Conservation (phyloP, 352 stramenopile genomes). For the Elongisporangium undulatum region DNA sequence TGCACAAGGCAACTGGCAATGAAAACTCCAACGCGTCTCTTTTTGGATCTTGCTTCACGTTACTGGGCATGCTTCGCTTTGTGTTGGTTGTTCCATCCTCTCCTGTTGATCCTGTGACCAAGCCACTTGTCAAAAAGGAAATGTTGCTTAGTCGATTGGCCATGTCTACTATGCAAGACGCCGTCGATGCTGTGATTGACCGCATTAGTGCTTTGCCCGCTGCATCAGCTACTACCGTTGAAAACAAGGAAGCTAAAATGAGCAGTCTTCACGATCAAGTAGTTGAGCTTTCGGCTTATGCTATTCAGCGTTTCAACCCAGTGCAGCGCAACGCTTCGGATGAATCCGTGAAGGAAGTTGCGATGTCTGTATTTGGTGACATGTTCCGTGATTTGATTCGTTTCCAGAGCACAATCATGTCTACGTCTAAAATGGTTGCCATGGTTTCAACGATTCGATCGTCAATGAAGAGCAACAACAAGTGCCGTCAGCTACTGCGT, state of each 20-base stretch:
- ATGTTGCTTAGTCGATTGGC: conserved; percentile 87
- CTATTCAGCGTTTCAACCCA: conserved; percentile 47
- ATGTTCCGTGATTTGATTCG: conserved; percentile 70
- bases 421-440: conserved; percentile 45
- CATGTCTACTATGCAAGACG: conserved; percentile 56
- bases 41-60: conserved; percentile 2
- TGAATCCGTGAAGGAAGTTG: conserved; percentile 19
- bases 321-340: background rate
- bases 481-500: conserved; percentile 66
- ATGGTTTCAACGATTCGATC: conserved; percentile 35
- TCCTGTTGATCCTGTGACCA: conserved; percentile 94
- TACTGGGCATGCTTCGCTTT: conserved; percentile 93
- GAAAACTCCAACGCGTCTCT: background rate
- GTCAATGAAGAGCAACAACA: conserved; percentile 25
- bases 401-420: conserved; percentile 76
- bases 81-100: conserved; percentile 91
- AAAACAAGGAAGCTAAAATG: conserved; percentile 12
- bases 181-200: conserved; percentile 53
- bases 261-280: conserved; percentile 13
- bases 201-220: conserved; percentile 41
- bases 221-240: conserved; percentile 12
- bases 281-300: conserved; percentile 14
- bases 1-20: conserved; percentile 1
- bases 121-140: conserved; percentile 92
- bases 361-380: conserved; percentile 53